Percentiles rank a stretch among this genome's conserved stretches.
Evolutionary conservation across 2,329 filamentous ascomycete species (phyloP).

Genomic region (Lasiodiplodia sp.): DNA sequence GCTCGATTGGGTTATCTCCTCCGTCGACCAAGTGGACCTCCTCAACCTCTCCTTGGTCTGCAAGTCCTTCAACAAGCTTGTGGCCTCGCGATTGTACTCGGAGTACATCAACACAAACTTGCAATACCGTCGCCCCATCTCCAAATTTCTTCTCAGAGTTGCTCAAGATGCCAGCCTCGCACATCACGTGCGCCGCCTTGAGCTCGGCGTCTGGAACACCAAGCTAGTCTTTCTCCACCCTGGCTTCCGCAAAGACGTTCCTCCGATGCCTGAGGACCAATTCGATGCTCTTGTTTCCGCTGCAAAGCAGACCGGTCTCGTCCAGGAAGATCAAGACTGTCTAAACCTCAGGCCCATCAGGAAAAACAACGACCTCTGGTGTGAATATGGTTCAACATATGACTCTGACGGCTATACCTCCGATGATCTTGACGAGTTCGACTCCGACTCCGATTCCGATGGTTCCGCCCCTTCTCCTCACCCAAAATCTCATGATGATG

Average conservation of each 20-base stretch:
- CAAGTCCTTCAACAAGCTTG: constrained; percentile 14
- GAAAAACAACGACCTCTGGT: constrained; percentile 10
- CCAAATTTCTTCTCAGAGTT: constrained; percentile 10
- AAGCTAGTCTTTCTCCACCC: neutral
- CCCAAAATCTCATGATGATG: neutral
- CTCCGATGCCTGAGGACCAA: neutral
- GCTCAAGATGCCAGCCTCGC: constrained; percentile 10
- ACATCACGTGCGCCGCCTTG: constrained; percentile 14
- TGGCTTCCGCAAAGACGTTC: neutral
- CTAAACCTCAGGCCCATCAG: neutral
- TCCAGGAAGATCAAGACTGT: neutral
- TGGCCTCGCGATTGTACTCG: constrained; percentile 5
- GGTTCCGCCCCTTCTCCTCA: neutral
- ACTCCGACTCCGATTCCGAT: neutral
- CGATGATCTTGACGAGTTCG: neutral
- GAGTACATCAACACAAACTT: constrained; percentile 28
- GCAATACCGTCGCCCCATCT: constrained; percentile 4
- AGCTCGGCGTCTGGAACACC: constrained; percentile 24
- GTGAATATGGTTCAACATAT: neutral
- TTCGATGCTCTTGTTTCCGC: constrained; percentile 10
- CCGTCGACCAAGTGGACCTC: constrained; percentile 12
- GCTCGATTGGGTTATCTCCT: constrained; percentile 20
- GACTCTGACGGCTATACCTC: constrained; percentile 8
- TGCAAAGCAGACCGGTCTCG: neutral
- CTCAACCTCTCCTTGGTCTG: constrained; percentile 28